Evolutionary conservation across 2,329 filamentous ascomycete genomes (phyloP).

Genomic region (Didymella sp.): DNA sequence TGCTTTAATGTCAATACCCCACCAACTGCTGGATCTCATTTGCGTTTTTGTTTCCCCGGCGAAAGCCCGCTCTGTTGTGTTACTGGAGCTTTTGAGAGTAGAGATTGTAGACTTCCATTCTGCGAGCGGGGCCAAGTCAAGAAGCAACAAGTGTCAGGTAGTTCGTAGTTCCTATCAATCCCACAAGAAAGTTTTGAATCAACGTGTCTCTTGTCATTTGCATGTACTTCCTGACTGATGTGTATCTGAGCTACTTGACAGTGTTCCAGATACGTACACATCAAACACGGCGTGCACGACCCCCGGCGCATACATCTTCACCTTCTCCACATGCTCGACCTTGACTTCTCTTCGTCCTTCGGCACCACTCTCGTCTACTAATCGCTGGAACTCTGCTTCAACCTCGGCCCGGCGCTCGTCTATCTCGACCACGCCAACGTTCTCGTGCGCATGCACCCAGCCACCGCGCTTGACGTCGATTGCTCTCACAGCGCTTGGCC

Average conservation of each 20-base stretch:
- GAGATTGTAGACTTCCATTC: constrained; percentile 1
- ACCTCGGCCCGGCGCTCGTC: constrained; percentile 44
- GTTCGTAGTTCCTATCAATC: not conserved
- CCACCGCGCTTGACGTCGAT: constrained; percentile 57
- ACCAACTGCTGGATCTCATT: not conserved
- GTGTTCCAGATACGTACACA: constrained; percentile 43
- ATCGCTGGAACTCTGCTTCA: constrained; percentile 49
- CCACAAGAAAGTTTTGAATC: not conserved
- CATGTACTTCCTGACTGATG: not conserved
- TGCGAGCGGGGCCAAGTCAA: not conserved
- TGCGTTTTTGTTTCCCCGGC: not conserved
- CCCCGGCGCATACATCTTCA: constrained; percentile 68
- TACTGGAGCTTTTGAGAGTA: not conserved
- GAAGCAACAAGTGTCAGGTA: not conserved
- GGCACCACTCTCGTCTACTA: constrained; percentile 39
- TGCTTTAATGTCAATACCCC: constrained; percentile 19
- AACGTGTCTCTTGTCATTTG: not conserved
- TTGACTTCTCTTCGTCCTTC: constrained; percentile 16
- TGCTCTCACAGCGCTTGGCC: constrained; percentile 57
- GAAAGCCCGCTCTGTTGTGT: not conserved
- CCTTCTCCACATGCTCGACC: constrained; percentile 60
- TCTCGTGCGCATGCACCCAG: constrained; percentile 69
- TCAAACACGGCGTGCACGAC: constrained; percentile 69
- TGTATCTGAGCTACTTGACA: not conserved
- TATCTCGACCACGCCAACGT: constrained; percentile 54